phyloP scores from a whole-genome alignment of 2,329 filamentous ascomycete genomes.

The Aspergillus awamori region DNA sequence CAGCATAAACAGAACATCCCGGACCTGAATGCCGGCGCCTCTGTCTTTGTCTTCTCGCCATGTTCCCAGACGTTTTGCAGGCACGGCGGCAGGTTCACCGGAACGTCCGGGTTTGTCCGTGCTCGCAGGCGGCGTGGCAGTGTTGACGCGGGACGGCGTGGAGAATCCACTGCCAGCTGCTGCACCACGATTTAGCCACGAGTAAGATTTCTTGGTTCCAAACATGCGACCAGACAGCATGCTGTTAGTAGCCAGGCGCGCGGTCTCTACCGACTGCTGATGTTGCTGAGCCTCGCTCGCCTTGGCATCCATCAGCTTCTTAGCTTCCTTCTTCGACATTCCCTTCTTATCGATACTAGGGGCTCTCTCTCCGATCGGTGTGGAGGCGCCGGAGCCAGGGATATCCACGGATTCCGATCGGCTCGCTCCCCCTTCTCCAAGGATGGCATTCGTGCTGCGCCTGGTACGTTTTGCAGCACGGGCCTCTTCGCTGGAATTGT shows the following conservation, averaged over 20 bases:
- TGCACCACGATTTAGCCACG: conserved; percentile 48
- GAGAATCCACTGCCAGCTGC: conserved; percentile 42
- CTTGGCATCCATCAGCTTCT: conserved; percentile 71
- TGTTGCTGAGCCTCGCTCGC: conserved; percentile 78
- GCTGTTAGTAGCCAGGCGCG: conserved; percentile 72
- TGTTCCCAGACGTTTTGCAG: conserved; percentile 66
- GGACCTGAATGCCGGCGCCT: conserved; percentile 77
- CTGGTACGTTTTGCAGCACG: conserved; percentile 69
- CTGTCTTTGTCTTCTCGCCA: conserved; percentile 78
- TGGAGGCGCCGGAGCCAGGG: conserved; percentile 62
- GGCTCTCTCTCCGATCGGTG: conserved; percentile 51
- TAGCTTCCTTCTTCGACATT: conserved; percentile 85
- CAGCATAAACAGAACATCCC: conserved; percentile 78
- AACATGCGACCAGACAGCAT: conserved; percentile 55
- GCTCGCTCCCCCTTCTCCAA: conserved; percentile 52
- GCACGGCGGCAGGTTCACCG: conserved; percentile 41
- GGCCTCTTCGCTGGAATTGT: conserved; percentile 73
- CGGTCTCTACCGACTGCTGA: conserved; percentile 80
- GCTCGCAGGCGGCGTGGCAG: conserved; percentile 34
- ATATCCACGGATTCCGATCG: conserved; percentile 62
- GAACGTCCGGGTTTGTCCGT: conserved; percentile 34
- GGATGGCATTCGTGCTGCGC: conserved; percentile 58
- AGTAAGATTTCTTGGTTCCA: conserved; percentile 51
- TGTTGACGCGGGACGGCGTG: conserved; percentile 37
- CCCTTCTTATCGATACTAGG: conserved; percentile 67